Percentiles rank a stretch among this genome's conserved stretches.
Conservation (phyloP, 2,329 filamentous ascomycete genomes). For the Paecilomyces formosus region DNA sequence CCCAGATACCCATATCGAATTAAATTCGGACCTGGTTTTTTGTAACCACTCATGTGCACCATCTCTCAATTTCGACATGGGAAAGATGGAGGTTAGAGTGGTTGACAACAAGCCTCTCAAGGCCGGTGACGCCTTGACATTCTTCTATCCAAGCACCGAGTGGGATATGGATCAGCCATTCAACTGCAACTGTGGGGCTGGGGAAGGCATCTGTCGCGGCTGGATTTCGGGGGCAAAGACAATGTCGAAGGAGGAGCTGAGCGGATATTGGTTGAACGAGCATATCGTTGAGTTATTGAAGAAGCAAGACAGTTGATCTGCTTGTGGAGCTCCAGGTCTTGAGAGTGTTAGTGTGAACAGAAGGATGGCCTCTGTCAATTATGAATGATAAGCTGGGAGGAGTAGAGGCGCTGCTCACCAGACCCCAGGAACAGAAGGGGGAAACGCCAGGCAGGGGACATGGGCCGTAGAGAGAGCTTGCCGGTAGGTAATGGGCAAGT, state of each 20-base stretch:
- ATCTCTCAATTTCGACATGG: constrained; percentile 47
- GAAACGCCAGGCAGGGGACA: neutral
- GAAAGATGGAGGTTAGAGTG: constrained; percentile 32
- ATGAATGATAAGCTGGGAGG: neutral
- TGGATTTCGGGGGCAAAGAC: constrained; percentile 33
- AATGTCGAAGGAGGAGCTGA: constrained; percentile 24
- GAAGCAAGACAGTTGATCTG: constrained; percentile 9
- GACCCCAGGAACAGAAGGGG: neutral
- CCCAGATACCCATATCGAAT: constrained; percentile 45
- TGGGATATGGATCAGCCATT: constrained; percentile 44
- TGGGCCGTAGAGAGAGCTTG: neutral
- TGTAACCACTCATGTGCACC: constrained; percentile 52
- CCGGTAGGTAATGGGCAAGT: neutral
- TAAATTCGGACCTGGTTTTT: constrained; percentile 50
- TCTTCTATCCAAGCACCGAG: constrained; percentile 45
- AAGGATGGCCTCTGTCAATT: neutral
- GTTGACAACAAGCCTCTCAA: constrained; percentile 31
- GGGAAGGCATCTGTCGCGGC: constrained; percentile 26
- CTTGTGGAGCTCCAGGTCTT: neutral
- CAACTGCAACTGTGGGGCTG: constrained; percentile 35
- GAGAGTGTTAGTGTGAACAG: no score
- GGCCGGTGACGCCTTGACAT: constrained; percentile 36
- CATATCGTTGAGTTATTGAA: constrained; percentile 29
- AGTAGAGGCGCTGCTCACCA: neutral
- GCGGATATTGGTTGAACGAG: constrained; percentile 35